Conservation (phyloP, 345 rosid genomes). For the Leavenworthia alabamica region DNA sequence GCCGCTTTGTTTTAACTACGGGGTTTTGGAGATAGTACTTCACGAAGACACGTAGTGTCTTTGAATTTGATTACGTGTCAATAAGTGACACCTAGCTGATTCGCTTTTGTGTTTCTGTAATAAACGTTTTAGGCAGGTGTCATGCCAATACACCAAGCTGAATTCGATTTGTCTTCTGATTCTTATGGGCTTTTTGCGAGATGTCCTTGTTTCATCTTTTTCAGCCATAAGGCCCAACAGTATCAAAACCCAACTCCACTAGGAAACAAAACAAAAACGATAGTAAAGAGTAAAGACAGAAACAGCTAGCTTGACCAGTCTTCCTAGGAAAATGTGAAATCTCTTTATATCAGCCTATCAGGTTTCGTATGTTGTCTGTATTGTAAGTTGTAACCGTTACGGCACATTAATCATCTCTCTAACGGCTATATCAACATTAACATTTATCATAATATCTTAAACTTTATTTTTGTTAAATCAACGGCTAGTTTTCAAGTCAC, state of each 20-base stretch:
- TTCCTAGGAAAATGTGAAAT: constrained; percentile 3
- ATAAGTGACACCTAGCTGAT: constrained; percentile 21
- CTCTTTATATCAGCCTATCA: not conserved
- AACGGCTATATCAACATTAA: constrained; percentile 23
- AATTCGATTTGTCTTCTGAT: not conserved
- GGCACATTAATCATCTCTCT: not conserved
- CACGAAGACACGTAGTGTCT: constrained; percentile 20
- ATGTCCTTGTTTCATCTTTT: not conserved
- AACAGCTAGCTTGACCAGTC: constrained; percentile 23
- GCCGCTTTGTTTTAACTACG: not conserved
- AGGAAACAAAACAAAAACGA: not conserved
- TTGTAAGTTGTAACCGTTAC: constrained; percentile 13
- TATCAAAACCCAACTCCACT: not conserved
- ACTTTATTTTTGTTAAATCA: not conserved
- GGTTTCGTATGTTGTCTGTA: constrained; percentile 10
- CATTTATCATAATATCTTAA: not conserved
- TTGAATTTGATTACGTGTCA: constrained; percentile 9
- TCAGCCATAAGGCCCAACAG: not conserved
- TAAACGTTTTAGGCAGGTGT: constrained; percentile 24
- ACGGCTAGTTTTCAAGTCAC: constrained; percentile 23
- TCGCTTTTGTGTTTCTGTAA: not conserved
- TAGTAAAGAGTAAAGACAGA: not conserved
- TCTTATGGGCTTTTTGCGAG: constrained; percentile 5
- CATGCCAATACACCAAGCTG: not conserved
- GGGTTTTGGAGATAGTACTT: not conserved